Evolutionary conservation across 1,139 yeast genomes (phyloP), one percentile per base, ranked within the genome.

Genomic region (Hemisphaericaspora xylofermentans): DNA sequence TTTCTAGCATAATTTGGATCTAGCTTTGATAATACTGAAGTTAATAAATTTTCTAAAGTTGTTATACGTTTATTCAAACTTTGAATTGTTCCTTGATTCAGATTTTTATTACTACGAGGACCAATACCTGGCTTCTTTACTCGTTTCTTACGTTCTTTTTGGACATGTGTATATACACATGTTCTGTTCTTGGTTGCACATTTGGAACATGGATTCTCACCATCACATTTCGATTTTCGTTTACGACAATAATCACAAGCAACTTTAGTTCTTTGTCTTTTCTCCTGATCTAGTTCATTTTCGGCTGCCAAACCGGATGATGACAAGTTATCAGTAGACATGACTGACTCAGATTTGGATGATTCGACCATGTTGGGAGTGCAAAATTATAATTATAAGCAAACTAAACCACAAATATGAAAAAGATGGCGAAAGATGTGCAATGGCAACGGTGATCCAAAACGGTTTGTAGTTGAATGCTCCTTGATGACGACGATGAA

Each of bases 171-270:
- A 43, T 66, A 67, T 21, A 51, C 50, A 45, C 73, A 67, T 4
- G 50, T 41, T 2, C 54, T 28, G 9, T 54, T 59, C 13, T 52
- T 47, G 38, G 46, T 49, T 53, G 64, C 43, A 53, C 82, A 77
- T 42, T 71, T 71, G 5, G 53, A 44, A 49, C 82, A 75, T 2
- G 78, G 76, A 7, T 47, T 49, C 6, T 58, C 60, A 1, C 82
- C 82, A 51, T 73, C 66, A 53, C 82, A 77, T 48, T 74, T 76
- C 40, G 76, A 65, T 51, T 77, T 77, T 50, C 74, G 71, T 25
- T 58, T 47, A 4, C 81, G 62, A 50, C 82, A 78, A 12, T 65
- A 63, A 44, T 76, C 81, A 51, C 84, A 79, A 2, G 84, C 84
- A 1, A 72, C 74, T 38, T 80, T 58, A 30, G 68, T 65, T 6